Conservation (phyloP, 2,329 filamentous ascomycete genomes). For the Gliomastix tumulicola region DNA sequence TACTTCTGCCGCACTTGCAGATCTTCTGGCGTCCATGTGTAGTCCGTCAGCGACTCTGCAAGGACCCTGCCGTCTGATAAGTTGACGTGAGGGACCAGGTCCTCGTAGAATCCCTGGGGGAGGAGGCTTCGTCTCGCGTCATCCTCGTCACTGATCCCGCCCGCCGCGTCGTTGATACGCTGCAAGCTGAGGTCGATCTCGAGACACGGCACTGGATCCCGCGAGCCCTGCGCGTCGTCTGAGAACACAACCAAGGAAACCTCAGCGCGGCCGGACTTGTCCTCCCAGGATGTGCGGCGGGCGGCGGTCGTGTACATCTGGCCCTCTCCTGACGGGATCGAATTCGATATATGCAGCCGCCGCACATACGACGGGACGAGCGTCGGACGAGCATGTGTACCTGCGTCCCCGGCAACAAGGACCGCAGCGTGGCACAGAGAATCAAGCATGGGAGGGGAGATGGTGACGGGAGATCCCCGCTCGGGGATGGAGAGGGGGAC, state of each 20-base stretch:
- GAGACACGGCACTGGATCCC: background rate
- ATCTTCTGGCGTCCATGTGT: no score
- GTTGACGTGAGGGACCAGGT: background rate
- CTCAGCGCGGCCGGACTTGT: conserved; percentile 13
- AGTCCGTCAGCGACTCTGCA: no score
- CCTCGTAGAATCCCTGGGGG: background rate
- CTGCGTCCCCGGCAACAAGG: conserved; percentile 11
- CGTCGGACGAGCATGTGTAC: no score
- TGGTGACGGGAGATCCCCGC: conserved; percentile 13
- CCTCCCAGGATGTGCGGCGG: conserved; percentile 12
- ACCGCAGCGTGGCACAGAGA: conserved; percentile 15
- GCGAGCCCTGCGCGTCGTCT: background rate
- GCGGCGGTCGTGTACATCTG: conserved; percentile 13
- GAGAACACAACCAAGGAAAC: conserved; percentile 16
- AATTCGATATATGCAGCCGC: conserved; percentile 19
- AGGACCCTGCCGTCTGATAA: no score
- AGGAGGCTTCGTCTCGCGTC: background rate
- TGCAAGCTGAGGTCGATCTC: background rate
- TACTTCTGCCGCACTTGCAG: no score
- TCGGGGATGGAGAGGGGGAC: no score
- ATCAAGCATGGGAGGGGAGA: conserved; percentile 18
- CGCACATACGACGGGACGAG: conserved; percentile 21
- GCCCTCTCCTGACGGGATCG: conserved; percentile 10
- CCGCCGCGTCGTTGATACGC: background rate
- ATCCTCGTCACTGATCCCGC: no score